Evolutionary conservation across 2,329 filamentous ascomycete genomes (phyloP), one percentile per base, ranked within the genome.

Genomic region (Orbilia ellipsospora): DNA sequence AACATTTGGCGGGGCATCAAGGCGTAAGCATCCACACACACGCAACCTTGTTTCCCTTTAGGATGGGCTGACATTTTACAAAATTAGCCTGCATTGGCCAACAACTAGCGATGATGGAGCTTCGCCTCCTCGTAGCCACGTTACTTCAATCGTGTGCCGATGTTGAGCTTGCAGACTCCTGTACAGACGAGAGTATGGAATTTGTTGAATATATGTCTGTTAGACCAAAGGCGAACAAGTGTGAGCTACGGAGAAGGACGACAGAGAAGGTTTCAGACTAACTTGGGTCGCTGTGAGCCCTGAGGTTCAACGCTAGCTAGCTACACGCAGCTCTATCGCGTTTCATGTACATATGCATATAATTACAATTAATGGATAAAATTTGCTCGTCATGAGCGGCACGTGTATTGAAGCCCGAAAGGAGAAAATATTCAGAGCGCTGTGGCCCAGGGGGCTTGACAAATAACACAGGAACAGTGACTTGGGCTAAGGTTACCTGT

Each of bases 151-250:
- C 31, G 16, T 67, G 52, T 59, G 52, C 63, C 2, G 26, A 44
- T 51, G 52, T 26, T 20, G 23, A 12, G 10, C 63, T 67, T 10
- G 63, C 63, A 31, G 52, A 57, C 7, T 26, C 28, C 31, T 67
- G 52, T 42, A 67, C 63, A 16, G 50, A 67, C 23, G 54, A 67
- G n/a, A 57, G 63, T 16, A 66, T 66, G 52, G 52, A 66, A 15
- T 20, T 48, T n/a, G 51, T 48, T 10, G 36, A 57, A 16, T 64
- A 54, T 44, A 42, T 64, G 31, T 12, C 20, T 4, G 15, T 64
- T 28, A 64, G 31, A 44, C 60, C 60, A 45, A 64, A 64, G 18
- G 45, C 23, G 8, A 23, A 54, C 60, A 64, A 55, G 48, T 64
- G 54, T 28, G 54, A 56, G 13, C 13, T 48, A n/a, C 7, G 13